Conservation (phyloP, 192 early-diverging fungal genomes). For the Umbelopsis isabellina region DNA sequence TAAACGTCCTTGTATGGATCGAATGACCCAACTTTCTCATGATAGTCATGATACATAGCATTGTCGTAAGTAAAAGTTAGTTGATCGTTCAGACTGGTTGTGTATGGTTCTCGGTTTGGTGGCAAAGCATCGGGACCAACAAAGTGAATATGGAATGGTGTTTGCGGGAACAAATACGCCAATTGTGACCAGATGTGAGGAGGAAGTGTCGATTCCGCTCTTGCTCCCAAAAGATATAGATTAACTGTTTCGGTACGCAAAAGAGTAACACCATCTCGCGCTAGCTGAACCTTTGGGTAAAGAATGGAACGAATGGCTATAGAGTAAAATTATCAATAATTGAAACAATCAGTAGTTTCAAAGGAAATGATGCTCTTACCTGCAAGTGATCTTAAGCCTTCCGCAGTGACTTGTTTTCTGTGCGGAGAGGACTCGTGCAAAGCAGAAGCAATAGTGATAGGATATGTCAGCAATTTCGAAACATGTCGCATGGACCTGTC, state of each 20-base stretch:
- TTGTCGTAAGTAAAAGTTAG: conserved; percentile 72
- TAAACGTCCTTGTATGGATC: conserved; percentile 80
- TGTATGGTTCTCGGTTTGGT: conserved; percentile 42
- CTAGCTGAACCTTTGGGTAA: conserved; percentile 38
- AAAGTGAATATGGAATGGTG: conserved; percentile 79
- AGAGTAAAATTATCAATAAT: background rate
- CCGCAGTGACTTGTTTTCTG: conserved; percentile 66
- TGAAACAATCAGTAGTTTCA: too few species aligned
- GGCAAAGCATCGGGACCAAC: conserved; percentile 75
- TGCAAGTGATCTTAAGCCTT: conserved; percentile 75
- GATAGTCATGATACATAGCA: conserved; percentile 65
- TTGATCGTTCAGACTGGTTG: conserved; percentile 56
- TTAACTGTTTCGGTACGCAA: conserved; percentile 64
- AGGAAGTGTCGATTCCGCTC: conserved; percentile 77
- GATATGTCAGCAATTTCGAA: conserved; percentile 78
- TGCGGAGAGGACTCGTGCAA: conserved; percentile 77
- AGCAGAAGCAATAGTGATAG: conserved; percentile 73
- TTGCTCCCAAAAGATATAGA: conserved; percentile 70
- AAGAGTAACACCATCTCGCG: conserved; percentile 42
- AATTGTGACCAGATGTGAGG: conserved; percentile 75
- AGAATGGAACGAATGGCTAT: conserved; percentile 44
- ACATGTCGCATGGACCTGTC: conserved; percentile 77
- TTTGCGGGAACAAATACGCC: conserved; percentile 70
- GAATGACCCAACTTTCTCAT: conserved; percentile 61
- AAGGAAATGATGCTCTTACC: conserved; percentile 36